Evolutionary conservation across 2,329 filamentous ascomycete genomes (phyloP), one percentile per base, ranked within the genome.

Genomic region (Aspergillus arachidicola): DNA sequence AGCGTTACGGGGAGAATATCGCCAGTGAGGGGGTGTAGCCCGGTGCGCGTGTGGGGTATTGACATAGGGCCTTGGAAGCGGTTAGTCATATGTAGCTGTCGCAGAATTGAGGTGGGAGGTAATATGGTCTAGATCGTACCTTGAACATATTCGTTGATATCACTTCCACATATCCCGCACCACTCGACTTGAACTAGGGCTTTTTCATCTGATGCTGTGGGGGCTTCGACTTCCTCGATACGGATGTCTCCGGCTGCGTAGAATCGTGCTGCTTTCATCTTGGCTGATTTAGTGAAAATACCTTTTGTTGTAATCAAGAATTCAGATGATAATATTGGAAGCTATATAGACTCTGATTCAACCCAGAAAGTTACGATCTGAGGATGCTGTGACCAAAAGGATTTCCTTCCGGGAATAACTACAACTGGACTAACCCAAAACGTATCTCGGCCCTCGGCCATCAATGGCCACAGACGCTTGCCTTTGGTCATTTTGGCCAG

Each of bases 251-350:
- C 16, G 38, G 38, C 16, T n/a, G 38, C 19, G 1, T 41, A 41
- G 16, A 41, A 41, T 41, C 16, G 38, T 10, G 38, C 38, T 41
- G 38, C 38, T 41, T 41, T 41, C 38, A 41, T 41, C 7, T 41
- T 41, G 16, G 3, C 6, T n/a, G 19, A 1, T 9, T 9, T 0
- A 19, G 16, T 10, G 16, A 9, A 3, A 3, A n/a, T 2, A 0
- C 6, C 6, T 9, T 41, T 9, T 41, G 6, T 4, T n/a, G 19
- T 0, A 41, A 41, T 14, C 19, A 41, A 41, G 7, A 5, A 28
- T 28, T 0, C 0, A 28, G 26, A 28, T 6, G 26, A 28, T 28
- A 28, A 28, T 28, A 6, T 1, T 28, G 26, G 1, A 6, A 28
- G 26, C 26, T 28, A 28, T 28, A 28, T 6, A 28, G 26, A 28